Evolutionary conservation across 805 yeast genomes (phyloP), one percentile per base, ranked within the genome.

Genomic region (Saturnispora galanensis): DNA sequence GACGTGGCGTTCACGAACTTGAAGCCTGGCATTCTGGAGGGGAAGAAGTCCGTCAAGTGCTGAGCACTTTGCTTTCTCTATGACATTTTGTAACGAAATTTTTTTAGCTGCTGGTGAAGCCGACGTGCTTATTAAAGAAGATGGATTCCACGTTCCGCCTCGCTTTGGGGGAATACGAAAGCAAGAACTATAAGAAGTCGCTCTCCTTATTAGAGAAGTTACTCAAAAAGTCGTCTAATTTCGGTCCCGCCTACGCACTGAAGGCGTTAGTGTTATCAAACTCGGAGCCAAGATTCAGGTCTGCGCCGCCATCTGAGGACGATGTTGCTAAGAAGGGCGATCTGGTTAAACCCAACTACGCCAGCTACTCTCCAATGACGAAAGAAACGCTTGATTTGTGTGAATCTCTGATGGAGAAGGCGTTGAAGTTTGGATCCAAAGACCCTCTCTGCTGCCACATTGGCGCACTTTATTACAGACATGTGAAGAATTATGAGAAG

Each of bases 131-230:
- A 34, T 34, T 13, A 34, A 38, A 13, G 40, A 31, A 36, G 10
- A 21, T 42, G 8, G 44, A 41, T 13, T 45, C 34, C 10, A 30
- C 38, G 5, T 88, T 90, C 67, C 73, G 81, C 47, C 84, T 82
- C 52, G 96, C 96, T 1, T 70, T 93, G 55, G 78, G 78, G 53
- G 71, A 84, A 29, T 93, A 87, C 56, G 97, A 93, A 58, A 60
- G 72, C 39, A 87, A 85, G 60, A 88, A 87, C 62, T 89, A 89
- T 69, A 85, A 85, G 59, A 88, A 90, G 56, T 77, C 96, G 1
- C 64, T 89, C 54, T 84, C 84, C 59, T 58, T 79, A 28, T 74
- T 86, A 36, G 97, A 93, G 42, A 67, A 74, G 31, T 74, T 84
- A 53, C 63, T 90, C 56, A 85, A 86, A 68, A 86, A 84, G 56